These are phyloP conservation scores for Neopestalotiopsis rosae DNA, from an alignment of 2,329 filamentous ascomycete genomes.

Conservation along the genomic window DNA sequence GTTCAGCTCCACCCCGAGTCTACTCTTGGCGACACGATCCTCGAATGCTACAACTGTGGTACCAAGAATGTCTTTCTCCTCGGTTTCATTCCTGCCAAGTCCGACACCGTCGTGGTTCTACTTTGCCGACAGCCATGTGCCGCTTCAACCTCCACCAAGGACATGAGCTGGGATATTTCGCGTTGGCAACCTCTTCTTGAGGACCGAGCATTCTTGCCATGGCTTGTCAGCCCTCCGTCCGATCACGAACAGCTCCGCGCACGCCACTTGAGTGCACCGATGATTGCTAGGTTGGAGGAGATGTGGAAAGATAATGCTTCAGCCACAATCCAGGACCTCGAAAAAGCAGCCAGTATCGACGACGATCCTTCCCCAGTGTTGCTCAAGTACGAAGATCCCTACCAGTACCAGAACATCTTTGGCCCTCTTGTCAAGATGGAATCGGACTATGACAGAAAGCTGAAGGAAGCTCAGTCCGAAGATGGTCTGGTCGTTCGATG, in stretches of 20 bases:
- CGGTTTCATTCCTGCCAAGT: conserved; percentile 98
- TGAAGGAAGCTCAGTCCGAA: conserved; percentile 97
- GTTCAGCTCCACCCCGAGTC: conserved; percentile 95
- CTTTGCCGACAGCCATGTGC: conserved; percentile 97
- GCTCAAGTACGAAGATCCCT: conserved; percentile 94
- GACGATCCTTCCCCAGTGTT: conserved; percentile 94
- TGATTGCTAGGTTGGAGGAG: conserved; percentile 95
- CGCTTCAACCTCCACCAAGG: conserved; percentile 92
- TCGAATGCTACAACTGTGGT: conserved; percentile 99
- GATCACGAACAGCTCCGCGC: conserved; percentile 97
- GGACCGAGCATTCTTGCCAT: conserved; percentile 91
- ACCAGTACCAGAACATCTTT: conserved; percentile 98
- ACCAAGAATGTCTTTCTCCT: conserved; percentile 99
- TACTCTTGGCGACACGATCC: conserved; percentile 89
- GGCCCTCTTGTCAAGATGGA: conserved; percentile 98
- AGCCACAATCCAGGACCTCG: conserved; percentile 88
- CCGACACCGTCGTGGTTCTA: conserved; percentile 95
- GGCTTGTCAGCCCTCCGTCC: conserved; percentile 87
- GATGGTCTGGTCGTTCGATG: conserved; percentile 93
- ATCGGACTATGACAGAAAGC: conserved; percentile 97
- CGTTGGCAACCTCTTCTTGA: conserved; percentile 98
- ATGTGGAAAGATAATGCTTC: conserved; percentile 96
- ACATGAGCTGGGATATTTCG: conserved; percentile 99
- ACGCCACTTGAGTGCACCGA: conserved; percentile 88
- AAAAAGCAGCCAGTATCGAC: conserved; percentile 89